Evolutionary conservation across 2,329 filamentous ascomycete genomes (phyloP).

Genomic region (Hymenoscyphus albidus): DNA sequence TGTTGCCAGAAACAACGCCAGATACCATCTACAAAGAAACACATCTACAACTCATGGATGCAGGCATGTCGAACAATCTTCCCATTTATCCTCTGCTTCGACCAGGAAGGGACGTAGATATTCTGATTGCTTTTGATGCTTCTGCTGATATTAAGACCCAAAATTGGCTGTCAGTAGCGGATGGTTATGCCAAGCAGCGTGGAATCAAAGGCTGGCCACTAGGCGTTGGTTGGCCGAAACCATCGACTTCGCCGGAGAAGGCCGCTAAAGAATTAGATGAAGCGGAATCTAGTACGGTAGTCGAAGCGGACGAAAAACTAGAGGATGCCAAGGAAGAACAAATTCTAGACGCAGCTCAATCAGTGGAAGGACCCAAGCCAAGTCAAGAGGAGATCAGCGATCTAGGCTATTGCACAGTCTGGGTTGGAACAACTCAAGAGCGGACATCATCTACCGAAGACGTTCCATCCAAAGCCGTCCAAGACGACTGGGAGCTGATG

Average conservation of each 20-base stretch:
- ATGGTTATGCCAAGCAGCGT: slow-evolving; percentile 87
- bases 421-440: slow-evolving; percentile 84
- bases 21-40: slow-evolving; percentile 66
- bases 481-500: slow-evolving; percentile 67
- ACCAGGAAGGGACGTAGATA: slow-evolving; percentile 81
- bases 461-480: slow-evolving; percentile 45
- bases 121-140: slow-evolving; percentile 90
- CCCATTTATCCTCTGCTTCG: slow-evolving; percentile 92
- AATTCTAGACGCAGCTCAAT: slow-evolving; percentile 29
- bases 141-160: slow-evolving; percentile 86
- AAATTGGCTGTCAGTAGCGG: slow-evolving; percentile 92
- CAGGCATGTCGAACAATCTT: slow-evolving; percentile 97
- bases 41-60: slow-evolving; percentile 87
- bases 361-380: slow-evolving; percentile 24
- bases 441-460: slow-evolving; percentile 53
- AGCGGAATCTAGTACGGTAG: slow-evolving; percentile 54
- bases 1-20: slow-evolving; percentile 73
- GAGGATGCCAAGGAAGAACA: slow-evolving; percentile 53
- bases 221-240: slow-evolving; percentile 86
- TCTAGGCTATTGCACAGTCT: slow-evolving; percentile 88
- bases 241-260: slow-evolving; percentile 53
- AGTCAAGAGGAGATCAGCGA: slow-evolving; percentile 48
- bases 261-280: slow-evolving; percentile 62
- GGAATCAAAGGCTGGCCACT: slow-evolving; percentile 93
- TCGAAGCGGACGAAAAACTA: slow-evolving; percentile 62